Conservation (phyloP, 2,329 filamentous ascomycete genomes). For the Fusarium buharicum region DNA sequence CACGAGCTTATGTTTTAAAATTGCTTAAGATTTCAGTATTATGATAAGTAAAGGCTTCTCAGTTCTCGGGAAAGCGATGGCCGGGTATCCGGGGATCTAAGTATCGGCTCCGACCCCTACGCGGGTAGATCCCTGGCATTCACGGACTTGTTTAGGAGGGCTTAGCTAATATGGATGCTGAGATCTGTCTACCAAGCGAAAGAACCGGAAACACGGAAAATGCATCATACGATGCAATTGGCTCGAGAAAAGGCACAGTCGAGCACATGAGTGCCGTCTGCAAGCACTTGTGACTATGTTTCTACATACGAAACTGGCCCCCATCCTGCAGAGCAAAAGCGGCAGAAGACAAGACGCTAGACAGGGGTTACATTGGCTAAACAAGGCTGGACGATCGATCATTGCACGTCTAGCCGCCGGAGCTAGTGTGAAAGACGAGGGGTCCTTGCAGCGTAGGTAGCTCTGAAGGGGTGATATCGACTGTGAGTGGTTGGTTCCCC, state of each 20-base stretch:
- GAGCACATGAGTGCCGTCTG: background rate
- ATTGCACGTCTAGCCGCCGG: slow-evolving; percentile 21
- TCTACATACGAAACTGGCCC: no score
- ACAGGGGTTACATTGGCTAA: background rate
- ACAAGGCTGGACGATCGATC: slow-evolving; percentile 1
- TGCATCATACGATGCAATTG: background rate
- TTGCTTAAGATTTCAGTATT: background rate
- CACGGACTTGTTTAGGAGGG: no score
- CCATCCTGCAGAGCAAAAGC: slow-evolving; percentile 2
- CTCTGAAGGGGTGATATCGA: slow-evolving; percentile 13
- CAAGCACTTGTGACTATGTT: background rate
- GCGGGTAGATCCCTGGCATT: no score
- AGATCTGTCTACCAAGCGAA: no score
- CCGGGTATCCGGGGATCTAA: background rate
- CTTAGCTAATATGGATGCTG: no score
- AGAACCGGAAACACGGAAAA: background rate
- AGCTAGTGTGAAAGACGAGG: slow-evolving; percentile 15
- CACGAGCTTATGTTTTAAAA: no score
- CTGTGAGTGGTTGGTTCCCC: slow-evolving; percentile 17
- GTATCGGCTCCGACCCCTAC: background rate
- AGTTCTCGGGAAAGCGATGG: background rate
- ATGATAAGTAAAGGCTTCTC: background rate
- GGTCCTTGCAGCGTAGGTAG: slow-evolving; percentile 10
- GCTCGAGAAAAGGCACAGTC: background rate
- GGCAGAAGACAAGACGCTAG: slow-evolving; percentile 3